These are phyloP conservation scores for Aleurites moluccanus DNA, from an alignment of 441 rosid genomes.

Conservation along the genomic window DNA sequence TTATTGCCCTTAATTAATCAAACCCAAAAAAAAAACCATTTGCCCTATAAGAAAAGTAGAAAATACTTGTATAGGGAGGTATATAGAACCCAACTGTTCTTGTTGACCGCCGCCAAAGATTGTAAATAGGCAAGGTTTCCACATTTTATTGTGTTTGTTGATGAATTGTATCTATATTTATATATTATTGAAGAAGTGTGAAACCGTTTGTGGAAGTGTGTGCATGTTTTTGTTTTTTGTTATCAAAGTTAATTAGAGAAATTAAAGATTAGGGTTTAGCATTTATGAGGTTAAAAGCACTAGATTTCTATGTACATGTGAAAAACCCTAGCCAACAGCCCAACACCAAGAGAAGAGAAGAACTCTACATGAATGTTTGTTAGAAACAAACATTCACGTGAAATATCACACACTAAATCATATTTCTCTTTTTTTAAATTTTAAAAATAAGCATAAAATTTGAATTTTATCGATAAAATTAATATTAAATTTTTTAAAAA, in stretches of 20 bases:
- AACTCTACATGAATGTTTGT: constrained; percentile 35
- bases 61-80: background rate
- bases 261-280: constrained; percentile 10
- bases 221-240: background rate
- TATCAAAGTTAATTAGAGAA: background rate
- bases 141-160: constrained; percentile 20
- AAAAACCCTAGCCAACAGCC: constrained; percentile 18
- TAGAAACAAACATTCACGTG: constrained; percentile 36
- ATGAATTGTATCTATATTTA: no score
- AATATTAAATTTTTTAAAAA: no score
- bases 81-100: constrained; percentile 2
- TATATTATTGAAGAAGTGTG: background rate
- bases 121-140: constrained; percentile 27
- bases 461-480: no score
- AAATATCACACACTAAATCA: background rate
- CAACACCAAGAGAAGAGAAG: background rate
- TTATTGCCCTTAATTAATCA: constrained; percentile 10
- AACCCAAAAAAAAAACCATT: background rate
- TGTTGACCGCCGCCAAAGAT: constrained; percentile 40
- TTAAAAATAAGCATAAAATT: no score
- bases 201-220: no score
- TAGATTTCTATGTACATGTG: background rate
- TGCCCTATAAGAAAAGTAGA: background rate
- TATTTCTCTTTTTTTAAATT: background rate
- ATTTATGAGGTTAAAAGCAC: constrained; percentile 13